Evolutionary conservation across 805 yeast species (phyloP).

Genomic region (Pichia nanzhaoensis): DNA sequence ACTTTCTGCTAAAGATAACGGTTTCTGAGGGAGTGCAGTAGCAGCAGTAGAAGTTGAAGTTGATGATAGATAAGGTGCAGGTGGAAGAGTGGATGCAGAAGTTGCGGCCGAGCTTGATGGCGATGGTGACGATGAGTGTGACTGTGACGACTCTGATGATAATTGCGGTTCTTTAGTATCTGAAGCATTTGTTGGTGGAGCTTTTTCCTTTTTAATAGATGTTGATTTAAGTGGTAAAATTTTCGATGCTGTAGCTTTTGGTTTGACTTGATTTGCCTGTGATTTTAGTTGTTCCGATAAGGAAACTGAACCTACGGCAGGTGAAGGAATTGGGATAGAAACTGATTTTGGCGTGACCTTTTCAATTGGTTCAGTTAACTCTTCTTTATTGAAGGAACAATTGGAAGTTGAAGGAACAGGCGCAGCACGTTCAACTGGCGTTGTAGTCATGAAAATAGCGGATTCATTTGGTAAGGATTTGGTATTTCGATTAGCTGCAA

Average conservation of each 20-base stretch:
- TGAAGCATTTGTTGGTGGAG: not conserved
- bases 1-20: constrained; percentile 4
- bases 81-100: not conserved
- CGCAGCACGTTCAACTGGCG: too few species aligned
- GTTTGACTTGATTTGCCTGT: not conserved
- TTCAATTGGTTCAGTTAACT: too few species aligned
- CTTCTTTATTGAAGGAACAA: too few species aligned
- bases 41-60: constrained; percentile 3
- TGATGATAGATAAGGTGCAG: not conserved
- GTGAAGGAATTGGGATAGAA: too few species aligned
- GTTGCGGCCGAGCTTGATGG: constrained; percentile 3
- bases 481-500: not conserved
- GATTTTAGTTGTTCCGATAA: not conserved
- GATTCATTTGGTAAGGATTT: too few species aligned
- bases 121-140: constrained; percentile 1
- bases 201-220: not conserved
- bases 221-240: not conserved
- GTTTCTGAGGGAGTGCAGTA: not conserved
- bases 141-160: not conserved
- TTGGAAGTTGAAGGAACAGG: too few species aligned
- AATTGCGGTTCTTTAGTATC: not conserved
- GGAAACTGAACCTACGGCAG: not conserved
- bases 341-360: too few species aligned
- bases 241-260: not conserved
- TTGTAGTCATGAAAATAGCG: too few species aligned